phyloP scores from a whole-genome alignment of 1,284 basidiomycete genomes.

The Acaromyces ingoldii region DNA sequence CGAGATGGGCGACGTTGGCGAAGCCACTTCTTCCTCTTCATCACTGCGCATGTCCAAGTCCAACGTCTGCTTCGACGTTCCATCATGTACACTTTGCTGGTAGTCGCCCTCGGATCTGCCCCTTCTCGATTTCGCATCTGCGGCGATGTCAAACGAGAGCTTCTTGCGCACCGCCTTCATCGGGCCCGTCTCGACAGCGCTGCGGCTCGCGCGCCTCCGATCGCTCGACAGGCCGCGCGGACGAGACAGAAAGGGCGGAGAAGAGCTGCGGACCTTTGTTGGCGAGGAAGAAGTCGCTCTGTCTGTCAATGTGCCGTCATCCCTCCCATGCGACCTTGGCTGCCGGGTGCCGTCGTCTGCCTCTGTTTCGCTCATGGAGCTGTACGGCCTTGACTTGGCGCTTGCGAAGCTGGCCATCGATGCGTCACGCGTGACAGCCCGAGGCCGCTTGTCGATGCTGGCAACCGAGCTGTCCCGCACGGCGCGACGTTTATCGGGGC shows the following conservation, averaged over 20 bases:
- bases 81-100: no score
- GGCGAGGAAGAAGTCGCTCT: no score
- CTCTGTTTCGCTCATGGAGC: conserved; percentile 23
- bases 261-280: no score
- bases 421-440: conserved; percentile 14
- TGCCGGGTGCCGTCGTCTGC: conserved; percentile 7
- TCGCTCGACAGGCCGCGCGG: no score
- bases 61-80: no score
- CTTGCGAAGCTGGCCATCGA: conserved; percentile 24
- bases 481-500: neutral
- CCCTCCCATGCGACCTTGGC: neutral
- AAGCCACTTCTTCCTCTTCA: no score
- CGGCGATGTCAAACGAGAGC: neutral
- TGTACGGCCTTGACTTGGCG: conserved; percentile 16
- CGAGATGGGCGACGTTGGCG: no score
- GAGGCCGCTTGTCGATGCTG: conserved; percentile 3
- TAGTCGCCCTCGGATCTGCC: conserved; percentile 1
- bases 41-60: no score
- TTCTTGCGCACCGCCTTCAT: neutral
- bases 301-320: conserved; percentile 5
- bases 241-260: no score
- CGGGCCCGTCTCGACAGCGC: neutral
- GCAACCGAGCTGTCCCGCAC: neutral
- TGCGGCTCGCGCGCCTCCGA: conserved; percentile 8
- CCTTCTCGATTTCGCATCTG: neutral